Evolutionary conservation across 768 basidiomycete species (phyloP), one percentile per base, ranked within the genome.

Genomic region (Phlebiopsis flavidoalba): DNA sequence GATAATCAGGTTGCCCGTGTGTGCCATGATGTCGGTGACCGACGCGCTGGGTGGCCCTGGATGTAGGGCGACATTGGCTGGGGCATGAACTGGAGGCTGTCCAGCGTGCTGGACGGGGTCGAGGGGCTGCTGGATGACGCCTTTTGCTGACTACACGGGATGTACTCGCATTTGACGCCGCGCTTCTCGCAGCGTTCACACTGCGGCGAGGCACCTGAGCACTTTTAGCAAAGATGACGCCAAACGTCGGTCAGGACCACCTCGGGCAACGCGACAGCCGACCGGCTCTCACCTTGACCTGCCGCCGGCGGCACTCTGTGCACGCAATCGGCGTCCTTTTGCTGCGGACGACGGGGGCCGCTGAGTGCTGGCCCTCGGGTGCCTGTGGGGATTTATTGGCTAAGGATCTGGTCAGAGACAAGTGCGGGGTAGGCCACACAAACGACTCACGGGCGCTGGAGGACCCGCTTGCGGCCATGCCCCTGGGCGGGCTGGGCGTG

Each of bases 291-390:
- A 82, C 84, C 75, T 80, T 84, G 61, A 85, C 77, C 69, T 87
- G 85, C 17, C 80, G 77, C 35, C 69, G 67, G 7, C 85, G 79
- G 67, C 85, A 87, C 58, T 73, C 72, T 0, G 70, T 74, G 69
- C 85, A 87, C 2, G 85, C 85, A 63, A 84, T 79, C 8, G 76
- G 72, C 0, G 78, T 78, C 57, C 83, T 73, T 64, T 74, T 74
- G 53, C 66, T 67, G n/a, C 71, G 67, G 21, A 69, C 68, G 36
- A 71, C 66, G 19, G 70, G 70, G 24, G 59, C 48, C 12, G 69
- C 60, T 15, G 69, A 57, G n/a, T 45, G 60, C 14, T 59, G 60
- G 54, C 67, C 63, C 14, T 63, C 62, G 31, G 15, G 50, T 47
- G 21, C 19, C 8, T 58, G 37, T 37, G 60, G 35, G 43, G n/a